phyloP scores from a whole-genome alignment of 192 early-diverging fungal species.

The Lobosporangium transversale region DNA sequence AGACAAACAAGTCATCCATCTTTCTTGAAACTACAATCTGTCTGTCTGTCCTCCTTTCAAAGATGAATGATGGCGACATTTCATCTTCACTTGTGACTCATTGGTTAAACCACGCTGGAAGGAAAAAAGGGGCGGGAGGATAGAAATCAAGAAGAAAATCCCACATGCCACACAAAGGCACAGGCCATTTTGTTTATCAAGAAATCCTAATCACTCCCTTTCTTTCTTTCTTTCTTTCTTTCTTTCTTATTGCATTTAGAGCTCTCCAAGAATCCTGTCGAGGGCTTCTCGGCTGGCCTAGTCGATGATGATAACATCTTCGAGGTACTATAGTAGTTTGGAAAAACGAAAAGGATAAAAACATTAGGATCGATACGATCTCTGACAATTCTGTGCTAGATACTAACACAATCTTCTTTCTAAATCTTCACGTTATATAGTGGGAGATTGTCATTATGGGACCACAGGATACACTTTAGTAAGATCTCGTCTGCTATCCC shows the following conservation, averaged over 20 bases:
- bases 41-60: too few species aligned
- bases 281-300: slow-evolving; percentile 92
- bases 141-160: too few species aligned
- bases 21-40: too few species aligned
- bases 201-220: too few species aligned
- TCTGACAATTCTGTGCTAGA: background rate
- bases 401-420: background rate
- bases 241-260: slow-evolving; percentile 58
- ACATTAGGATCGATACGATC: background rate
- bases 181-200: too few species aligned
- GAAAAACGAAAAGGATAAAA: background rate
- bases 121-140: too few species aligned
- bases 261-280: slow-evolving; percentile 75
- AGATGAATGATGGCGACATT: too few species aligned
- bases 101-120: too few species aligned
- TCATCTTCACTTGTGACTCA: too few species aligned
- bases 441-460: slow-evolving; percentile 94
- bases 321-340: slow-evolving; percentile 66
- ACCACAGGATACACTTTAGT: slow-evolving; percentile 87
- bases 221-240: background rate
- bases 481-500: slow-evolving; percentile 56
- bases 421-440: slow-evolving; percentile 46
- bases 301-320: slow-evolving; percentile 86
- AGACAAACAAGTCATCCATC: too few species aligned
- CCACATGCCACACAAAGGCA: too few species aligned